Conservation (phyloP, 768 basidiomycete species). For the Pisolithus albus region DNA sequence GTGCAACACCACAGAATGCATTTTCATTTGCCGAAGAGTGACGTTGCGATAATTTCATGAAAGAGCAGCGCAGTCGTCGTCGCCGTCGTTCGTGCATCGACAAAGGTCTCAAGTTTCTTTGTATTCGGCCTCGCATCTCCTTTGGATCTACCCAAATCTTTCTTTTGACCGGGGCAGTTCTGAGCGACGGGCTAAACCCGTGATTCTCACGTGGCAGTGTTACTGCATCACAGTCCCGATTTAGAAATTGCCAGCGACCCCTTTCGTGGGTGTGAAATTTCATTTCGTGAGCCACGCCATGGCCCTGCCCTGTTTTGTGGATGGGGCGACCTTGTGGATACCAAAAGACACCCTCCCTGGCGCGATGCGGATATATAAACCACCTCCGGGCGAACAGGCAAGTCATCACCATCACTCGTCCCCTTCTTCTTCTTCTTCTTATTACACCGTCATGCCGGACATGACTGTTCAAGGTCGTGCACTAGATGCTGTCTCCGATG, state of each 20-base stretch:
- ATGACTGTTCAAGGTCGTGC: constrained; percentile 21
- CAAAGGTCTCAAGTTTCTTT: too few relatives aligned
- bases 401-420: not conserved
- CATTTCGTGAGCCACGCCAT: not conserved
- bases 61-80: too few relatives aligned
- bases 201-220: constrained; percentile 5
- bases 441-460: constrained; percentile 18
- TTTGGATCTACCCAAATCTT: not conserved
- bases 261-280: not conserved
- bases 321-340: too few relatives aligned
- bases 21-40: not conserved
- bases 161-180: not conserved
- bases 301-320: too few relatives aligned
- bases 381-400: not conserved
- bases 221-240: not conserved
- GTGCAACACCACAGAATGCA: not conserved
- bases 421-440: not conserved
- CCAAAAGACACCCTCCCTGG: too few relatives aligned
- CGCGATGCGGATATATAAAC: too few relatives aligned
- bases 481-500: constrained; percentile 42
- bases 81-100: too few relatives aligned
- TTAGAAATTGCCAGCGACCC: not conserved
- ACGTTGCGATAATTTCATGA: not conserved
- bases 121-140: not conserved
- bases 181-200: not conserved